Percentiles rank a stretch among this genome's conserved stretches.
These are phyloP conservation scores for Pleurotus citrinopileatus DNA, from an alignment of 768 basidiomycete genomes.

Conservation along the genomic window DNA sequence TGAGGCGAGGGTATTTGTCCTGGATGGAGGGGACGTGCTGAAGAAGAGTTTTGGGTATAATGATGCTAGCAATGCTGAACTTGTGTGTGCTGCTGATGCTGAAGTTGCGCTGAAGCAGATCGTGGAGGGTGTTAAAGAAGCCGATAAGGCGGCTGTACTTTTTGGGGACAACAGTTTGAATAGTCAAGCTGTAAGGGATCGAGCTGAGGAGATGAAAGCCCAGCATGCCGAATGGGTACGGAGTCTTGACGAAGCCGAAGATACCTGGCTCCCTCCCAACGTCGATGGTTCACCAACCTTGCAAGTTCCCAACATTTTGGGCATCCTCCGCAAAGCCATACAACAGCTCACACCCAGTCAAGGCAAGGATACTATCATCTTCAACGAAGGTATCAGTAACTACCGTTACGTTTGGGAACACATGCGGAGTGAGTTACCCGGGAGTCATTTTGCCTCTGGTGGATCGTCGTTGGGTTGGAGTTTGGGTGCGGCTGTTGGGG, in stretches of 20 bases:
- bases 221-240: slow-evolving; percentile 17
- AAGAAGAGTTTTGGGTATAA: slow-evolving; percentile 47
- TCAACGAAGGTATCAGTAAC: slow-evolving; percentile 67
- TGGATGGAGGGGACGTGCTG: slow-evolving; percentile 64
- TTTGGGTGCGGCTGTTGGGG: slow-evolving; percentile 63
- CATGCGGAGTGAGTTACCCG: slow-evolving; percentile 47
- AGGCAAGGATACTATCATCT: slow-evolving; percentile 39
- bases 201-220: slow-evolving; percentile 9
- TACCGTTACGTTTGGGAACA: slow-evolving; percentile 55
- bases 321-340: slow-evolving; percentile 42
- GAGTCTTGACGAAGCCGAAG: slow-evolving; percentile 28
- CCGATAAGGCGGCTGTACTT: slow-evolving; percentile 16
- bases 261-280: slow-evolving; percentile 14
- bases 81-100: slow-evolving; percentile 57
- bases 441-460: slow-evolving; percentile 53
- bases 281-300: slow-evolving; percentile 17
- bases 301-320: slow-evolving; percentile 48
- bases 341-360: slow-evolving; percentile 32
- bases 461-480: slow-evolving; percentile 70
- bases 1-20: slow-evolving; percentile 50
- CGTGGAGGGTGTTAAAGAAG: slow-evolving; percentile 28
- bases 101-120: slow-evolving; percentile 51
- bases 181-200: slow-evolving; percentile 15
- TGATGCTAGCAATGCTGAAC: slow-evolving; percentile 49
- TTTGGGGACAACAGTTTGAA: too few species aligned